Percentiles rank a stretch among this genome's conserved stretches.
Evolutionary conservation across 352 stramenopile species (phyloP).

Genomic region (Phytophthora meadii): DNA sequence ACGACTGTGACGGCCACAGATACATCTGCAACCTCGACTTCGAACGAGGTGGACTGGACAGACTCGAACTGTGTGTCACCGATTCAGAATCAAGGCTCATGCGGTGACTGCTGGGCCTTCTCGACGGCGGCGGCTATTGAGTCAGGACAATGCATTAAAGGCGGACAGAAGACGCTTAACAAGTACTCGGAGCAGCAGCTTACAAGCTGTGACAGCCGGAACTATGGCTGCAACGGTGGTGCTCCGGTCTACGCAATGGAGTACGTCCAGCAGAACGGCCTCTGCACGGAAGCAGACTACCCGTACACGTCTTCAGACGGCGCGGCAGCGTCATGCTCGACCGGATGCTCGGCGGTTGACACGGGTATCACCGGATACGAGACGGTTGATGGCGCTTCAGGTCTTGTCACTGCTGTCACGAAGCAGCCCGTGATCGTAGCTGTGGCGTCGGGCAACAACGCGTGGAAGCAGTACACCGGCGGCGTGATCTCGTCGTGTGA

Average conservation of each 20-base stretch:
- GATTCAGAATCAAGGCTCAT: slow-evolving; percentile 97
- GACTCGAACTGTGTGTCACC: slow-evolving; percentile 47
- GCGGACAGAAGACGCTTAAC: slow-evolving; percentile 65
- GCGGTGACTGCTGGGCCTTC: slow-evolving; percentile 98
- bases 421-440: slow-evolving; percentile 93
- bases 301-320: slow-evolving; percentile 41
- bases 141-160: slow-evolving; percentile 86
- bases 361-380: slow-evolving; percentile 67
- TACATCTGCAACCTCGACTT: slow-evolving; percentile 25
- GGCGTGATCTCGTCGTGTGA: slow-evolving; percentile 88
- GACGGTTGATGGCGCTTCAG: slow-evolving; percentile 46
- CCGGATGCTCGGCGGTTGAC: slow-evolving; percentile 38
- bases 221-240: slow-evolving; percentile 92
- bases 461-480: slow-evolving; percentile 97
- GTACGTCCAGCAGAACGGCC: slow-evolving; percentile 88
- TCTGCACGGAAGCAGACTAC: slow-evolving; percentile 63
- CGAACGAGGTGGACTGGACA: slow-evolving; percentile 63
- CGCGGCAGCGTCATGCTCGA: slow-evolving; percentile 24
- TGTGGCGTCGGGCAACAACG: slow-evolving; percentile 94
- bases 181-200: slow-evolving; percentile 94
- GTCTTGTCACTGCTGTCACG: slow-evolving; percentile 28
- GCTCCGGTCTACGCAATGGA: slow-evolving; percentile 91
- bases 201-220: slow-evolving; percentile 89
- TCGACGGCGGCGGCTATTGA: slow-evolving; percentile 92
- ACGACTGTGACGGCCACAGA: slow-evolving; percentile 30